These are phyloP conservation scores for Picea abies DNA, from an alignment of 83 land plant genomes.

Conservation along the genomic window DNA sequence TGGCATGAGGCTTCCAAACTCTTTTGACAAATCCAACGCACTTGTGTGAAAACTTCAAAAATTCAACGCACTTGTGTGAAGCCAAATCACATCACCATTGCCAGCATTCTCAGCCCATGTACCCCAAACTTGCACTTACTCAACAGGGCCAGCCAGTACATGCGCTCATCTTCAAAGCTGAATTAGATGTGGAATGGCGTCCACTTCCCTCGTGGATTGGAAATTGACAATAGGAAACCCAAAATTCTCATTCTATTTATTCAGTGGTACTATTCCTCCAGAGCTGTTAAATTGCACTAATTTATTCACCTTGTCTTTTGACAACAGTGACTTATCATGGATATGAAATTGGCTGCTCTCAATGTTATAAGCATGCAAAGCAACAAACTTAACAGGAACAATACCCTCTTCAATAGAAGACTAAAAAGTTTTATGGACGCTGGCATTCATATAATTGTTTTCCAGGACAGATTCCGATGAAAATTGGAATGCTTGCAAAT, in stretches of 20 bases:
- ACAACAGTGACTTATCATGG: conserved; percentile 37
- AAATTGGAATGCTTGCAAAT: conserved; percentile 56
- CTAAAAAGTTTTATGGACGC: conserved; percentile 56
- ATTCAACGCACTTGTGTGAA: too few species aligned
- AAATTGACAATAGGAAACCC: conserved; percentile 64
- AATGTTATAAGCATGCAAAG: conserved; percentile 48
- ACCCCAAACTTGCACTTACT: too few species aligned
- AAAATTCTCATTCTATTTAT: conserved; percentile 51
- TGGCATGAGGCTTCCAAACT: too few species aligned
- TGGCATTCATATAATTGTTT: conserved; percentile 48
- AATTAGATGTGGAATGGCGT: conserved; percentile 22
- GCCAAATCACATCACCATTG: too few species aligned
- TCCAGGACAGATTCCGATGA: conserved; percentile 51
- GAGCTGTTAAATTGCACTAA: conserved; percentile 57
- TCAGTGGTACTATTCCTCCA: conserved; percentile 54
- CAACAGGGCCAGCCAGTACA: too few species aligned
- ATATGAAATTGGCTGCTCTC: conserved; percentile 50
- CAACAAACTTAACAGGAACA: conserved; percentile 53
- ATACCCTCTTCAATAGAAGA: conserved; percentile 54
- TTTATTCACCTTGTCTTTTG: conserved; percentile 50
- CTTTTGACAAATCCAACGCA: too few species aligned
- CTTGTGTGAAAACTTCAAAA: too few species aligned
- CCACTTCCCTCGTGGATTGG: conserved; percentile 67
- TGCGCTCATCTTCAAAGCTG: too few species aligned
- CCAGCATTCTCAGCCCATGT: too few species aligned